Base-by-base conservation (phyloP, 2,329 filamentous ascomycete genomes). In the Moelleriella libera region DNA sequence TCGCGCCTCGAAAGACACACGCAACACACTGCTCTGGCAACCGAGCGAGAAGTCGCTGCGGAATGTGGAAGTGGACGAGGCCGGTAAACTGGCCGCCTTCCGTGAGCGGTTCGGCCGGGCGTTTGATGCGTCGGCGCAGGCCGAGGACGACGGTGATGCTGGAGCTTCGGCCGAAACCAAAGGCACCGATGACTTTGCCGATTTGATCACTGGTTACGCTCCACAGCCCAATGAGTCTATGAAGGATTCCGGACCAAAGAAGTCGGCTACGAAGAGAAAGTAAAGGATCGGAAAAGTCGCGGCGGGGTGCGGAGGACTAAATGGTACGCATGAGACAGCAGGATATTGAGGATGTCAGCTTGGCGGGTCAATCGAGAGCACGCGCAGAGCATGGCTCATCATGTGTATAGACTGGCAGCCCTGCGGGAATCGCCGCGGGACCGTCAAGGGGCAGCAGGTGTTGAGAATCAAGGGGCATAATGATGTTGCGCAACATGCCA, bases 21-120 rank as follows among this genome's bases (percentile, higher is more conserved):
- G 88, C 58, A 98, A 97, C 72, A 83, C 86, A 58, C 71, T 86
- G 2, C 68, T 95, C 47, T 98, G 92, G 92, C 92, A 97, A 64
- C 92, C 92, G 0, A 82, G 74, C 50, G 82, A 85, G 55, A 80
- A 81, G 66, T 83, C 84, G 52, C 72, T 98, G 58, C 71, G 83
- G 62, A 95, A 92, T 63, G 76, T 96, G 49, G 92, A 98, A 69
- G 81, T 94, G 53, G 92, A 98, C 64, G 92, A 97, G 74, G 90
- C 92, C 3, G 92, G 92, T 14, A 80, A 85, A 60, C 68, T 98
- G 59, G 85, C 83, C 46, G 85, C 86, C 48, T 98, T 98, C 71
- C 76, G 92, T 58, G 76, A 76, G 51, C 77, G 85, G 49, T 98
- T 89, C 70, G 92, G 92, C 30, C 73, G 83, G 50, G 80, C 80